A percentile compares a stretch with the other conserved stretches of the same genome.
These are phyloP conservation scores for Rhizoclosmatium hyalinum DNA, from an alignment of 371 early-diverging fungal genomes.

Conservation along the genomic window DNA sequence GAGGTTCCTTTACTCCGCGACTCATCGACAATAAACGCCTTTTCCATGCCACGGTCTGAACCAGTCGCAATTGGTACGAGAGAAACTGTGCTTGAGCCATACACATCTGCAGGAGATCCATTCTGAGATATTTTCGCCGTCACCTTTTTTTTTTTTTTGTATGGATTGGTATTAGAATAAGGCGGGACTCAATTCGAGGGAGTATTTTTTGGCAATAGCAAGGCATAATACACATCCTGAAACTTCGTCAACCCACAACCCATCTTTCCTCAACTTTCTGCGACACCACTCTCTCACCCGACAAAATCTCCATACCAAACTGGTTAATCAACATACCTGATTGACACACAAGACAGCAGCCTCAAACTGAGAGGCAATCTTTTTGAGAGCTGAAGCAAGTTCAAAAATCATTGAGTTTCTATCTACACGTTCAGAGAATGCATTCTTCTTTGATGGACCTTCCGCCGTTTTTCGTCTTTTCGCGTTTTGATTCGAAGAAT, in stretches of 20 bases:
- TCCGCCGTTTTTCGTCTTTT: background rate
- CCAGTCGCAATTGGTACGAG: slow-evolving; percentile 24
- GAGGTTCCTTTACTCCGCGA: background rate
- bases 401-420: slow-evolving; percentile 65
- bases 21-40: slow-evolving; percentile 8
- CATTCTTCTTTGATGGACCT: background rate
- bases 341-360: slow-evolving; percentile 75
- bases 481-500: background rate
- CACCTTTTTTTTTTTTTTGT: background rate
- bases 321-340: slow-evolving; percentile 54
- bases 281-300: too few relatives aligned
- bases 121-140: background rate
- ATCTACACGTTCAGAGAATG: slow-evolving; percentile 31
- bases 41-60: slow-evolving; percentile 2
- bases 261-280: too few relatives aligned
- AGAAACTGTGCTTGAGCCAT: background rate
- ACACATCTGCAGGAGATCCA: background rate
- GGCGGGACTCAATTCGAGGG: background rate
- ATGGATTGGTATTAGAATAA: background rate
- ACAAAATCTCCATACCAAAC: too few relatives aligned
- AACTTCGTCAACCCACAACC: too few relatives aligned
- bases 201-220: background rate
- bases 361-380: slow-evolving; percentile 62
- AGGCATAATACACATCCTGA: background rate
- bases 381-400: slow-evolving; percentile 68